Base-by-base conservation (phyloP, 2,329 filamentous ascomycete genomes). In the Metarhizium robertsii region DNA sequence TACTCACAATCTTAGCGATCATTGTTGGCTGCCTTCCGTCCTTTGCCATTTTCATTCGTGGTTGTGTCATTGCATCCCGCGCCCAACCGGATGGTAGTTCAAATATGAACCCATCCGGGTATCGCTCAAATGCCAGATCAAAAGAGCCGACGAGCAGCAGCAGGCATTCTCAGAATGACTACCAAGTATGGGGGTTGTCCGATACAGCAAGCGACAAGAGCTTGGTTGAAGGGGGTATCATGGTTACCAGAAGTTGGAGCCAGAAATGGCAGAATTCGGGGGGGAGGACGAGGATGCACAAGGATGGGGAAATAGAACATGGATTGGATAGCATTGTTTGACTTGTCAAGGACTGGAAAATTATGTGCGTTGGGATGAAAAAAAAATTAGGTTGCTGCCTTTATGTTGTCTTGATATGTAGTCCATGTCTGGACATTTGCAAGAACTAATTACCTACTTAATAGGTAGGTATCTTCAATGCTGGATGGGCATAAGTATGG, bases 21-120 rank as follows among this genome's bases (percentile, higher is more conserved):
- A 54, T 60, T 18, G 59, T 60, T 45, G 60, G 58, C 25, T 58
- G 59, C 18, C 55, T 60, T 8, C 60, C 59, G 16, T 59, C 60
- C 3, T 59, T 60, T 50, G 60, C 57, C 29, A 46, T 60, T 46
- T 61, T 61, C 30, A 57, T 61, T 16, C 55, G 53, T 16, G 57
- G 60, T 30, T 59, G 58, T 3, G 55, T 59, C 4, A 42, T 36
- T 2, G 55, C 58, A 25, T 59, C 60, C 6, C 53, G 56, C 11
- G 53, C 43, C 13, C 51, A 53, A 14, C 32, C 56, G 40, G 51
- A 56, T 6, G 36, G 36, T 16, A 56, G 52, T 18, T 60, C 55
- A 30, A 52, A 4, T 25, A 25, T 25, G 25, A 25, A 40, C 38
- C 50, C 54, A 2, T 47, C 40, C 14, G 55, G 53, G 14, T 55